Conservation (phyloP, 2,329 filamentous ascomycete genomes). For the Ophiostoma novo-ulmi region DNA sequence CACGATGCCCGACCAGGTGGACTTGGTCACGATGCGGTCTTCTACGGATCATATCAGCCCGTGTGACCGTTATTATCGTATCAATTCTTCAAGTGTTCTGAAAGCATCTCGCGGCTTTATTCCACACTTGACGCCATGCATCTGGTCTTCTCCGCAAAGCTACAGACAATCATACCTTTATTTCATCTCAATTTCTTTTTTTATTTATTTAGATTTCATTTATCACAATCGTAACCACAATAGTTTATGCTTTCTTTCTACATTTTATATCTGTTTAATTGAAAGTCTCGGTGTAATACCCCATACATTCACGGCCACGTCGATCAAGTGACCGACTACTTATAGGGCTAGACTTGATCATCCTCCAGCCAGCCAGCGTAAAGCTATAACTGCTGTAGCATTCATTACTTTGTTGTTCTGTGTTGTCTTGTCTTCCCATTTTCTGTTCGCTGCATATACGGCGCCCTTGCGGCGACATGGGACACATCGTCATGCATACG, state of each 20-base stretch:
- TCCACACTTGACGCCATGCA: no score
- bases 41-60: not conserved
- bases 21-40: not conserved
- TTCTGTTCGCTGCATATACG: not conserved
- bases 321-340: not conserved
- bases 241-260: not conserved
- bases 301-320: not conserved
- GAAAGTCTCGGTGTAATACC: not conserved
- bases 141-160: no score
- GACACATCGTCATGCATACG: not conserved
- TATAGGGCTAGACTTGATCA: not conserved
- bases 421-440: not conserved
- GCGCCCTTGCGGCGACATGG: conserved; percentile 4
- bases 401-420: not conserved
- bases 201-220: no score
- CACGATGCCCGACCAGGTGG: not conserved
- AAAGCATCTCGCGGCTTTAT: not conserved
- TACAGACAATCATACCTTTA: no score
- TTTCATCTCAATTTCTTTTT: no score
- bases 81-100: no score
- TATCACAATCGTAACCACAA: no score
- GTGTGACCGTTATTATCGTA: not conserved
- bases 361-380: not conserved
- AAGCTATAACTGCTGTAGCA: not conserved
- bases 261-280: not conserved